phyloP scores from a whole-genome alignment of 179 eudicot species.

The Nepenthes alata region DNA sequence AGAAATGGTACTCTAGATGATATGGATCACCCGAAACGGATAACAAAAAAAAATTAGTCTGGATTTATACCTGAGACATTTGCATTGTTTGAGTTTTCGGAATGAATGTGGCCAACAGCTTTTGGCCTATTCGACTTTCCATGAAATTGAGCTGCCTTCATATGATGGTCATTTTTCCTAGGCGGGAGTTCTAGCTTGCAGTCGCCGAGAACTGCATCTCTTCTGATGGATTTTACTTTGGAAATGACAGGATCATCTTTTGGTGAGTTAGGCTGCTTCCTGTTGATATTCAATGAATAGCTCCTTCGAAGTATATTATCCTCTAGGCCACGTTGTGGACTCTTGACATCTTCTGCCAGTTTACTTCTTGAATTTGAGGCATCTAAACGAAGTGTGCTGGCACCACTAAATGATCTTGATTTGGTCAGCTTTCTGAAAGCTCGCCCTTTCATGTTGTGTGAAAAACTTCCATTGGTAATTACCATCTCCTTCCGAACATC shows the following conservation, averaged over 20 bases:
- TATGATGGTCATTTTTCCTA: neutral
- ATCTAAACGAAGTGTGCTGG: conserved; percentile 8
- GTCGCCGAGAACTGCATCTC: conserved; percentile 5
- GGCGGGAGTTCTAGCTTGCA: neutral
- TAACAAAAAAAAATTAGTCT: no score
- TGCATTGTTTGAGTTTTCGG: conserved; percentile 7
- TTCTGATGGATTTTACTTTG: conserved; percentile 6
- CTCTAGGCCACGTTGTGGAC: conserved; percentile 7
- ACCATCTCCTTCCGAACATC: conserved; percentile 1
- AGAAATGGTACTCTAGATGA: neutral
- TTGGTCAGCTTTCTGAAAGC: conserved; percentile 12
- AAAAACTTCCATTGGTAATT: conserved; percentile 6
- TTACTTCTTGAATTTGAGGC: conserved; percentile 2
- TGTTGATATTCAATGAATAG: conserved; percentile 9
- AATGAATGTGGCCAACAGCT: neutral
- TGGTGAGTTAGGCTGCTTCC: conserved; percentile 5
- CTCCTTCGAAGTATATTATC: conserved; percentile 4
- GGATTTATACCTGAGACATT: conserved; percentile 9
- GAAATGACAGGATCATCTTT: conserved; percentile 5
- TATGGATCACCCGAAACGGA: no score
- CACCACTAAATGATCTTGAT: conserved; percentile 16
- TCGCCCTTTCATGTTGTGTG: conserved; percentile 3
- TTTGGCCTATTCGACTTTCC: neutral
- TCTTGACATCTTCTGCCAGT: conserved; percentile 5
- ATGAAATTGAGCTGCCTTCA: neutral